phyloP scores from a whole-genome alignment of 1,284 basidiomycete genomes.

The Apiotrichum gracile region DNA sequence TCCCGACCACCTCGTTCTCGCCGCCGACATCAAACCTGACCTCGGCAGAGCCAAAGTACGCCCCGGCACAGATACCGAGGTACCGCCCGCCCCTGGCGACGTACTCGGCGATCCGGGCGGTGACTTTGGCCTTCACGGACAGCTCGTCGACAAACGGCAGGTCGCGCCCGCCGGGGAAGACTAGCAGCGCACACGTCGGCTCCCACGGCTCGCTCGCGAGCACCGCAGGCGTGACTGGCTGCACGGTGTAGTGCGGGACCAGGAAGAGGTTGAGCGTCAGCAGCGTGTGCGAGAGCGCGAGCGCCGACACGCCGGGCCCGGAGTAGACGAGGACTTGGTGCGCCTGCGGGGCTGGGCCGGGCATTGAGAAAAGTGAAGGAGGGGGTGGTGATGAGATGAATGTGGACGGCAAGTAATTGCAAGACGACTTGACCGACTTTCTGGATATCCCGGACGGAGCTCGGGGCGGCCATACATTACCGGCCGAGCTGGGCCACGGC shows the following conservation, averaged over 20 bases:
- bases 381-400: not conserved
- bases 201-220: constrained; percentile 70
- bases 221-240: constrained; percentile 56
- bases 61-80: constrained; percentile 61
- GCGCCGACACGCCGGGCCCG: constrained; percentile 60
- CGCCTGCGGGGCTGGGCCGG: constrained; percentile 32
- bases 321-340: constrained; percentile 69
- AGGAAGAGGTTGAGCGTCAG: constrained; percentile 58
- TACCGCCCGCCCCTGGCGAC: constrained; percentile 64
- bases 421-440: not conserved
- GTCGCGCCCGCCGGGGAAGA: constrained; percentile 61
- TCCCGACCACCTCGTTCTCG: constrained; percentile 50
- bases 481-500: not conserved
- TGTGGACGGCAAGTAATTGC: not conserved
- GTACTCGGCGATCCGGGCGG: constrained; percentile 56
- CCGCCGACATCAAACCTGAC: constrained; percentile 53
- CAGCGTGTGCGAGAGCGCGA: constrained; percentile 57
- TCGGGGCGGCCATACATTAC: not conserved
- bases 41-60: constrained; percentile 52
- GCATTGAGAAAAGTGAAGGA: constrained; percentile 21
- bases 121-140: constrained; percentile 44
- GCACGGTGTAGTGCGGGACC: constrained; percentile 69
- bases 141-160: constrained; percentile 53
- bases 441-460: not conserved
- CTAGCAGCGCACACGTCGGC: constrained; percentile 64